A percentile compares a stretch with the other conserved stretches of the same genome.
Conservation (phyloP, 148 eudicot species). For the Nepenthes mirabilis region DNA sequence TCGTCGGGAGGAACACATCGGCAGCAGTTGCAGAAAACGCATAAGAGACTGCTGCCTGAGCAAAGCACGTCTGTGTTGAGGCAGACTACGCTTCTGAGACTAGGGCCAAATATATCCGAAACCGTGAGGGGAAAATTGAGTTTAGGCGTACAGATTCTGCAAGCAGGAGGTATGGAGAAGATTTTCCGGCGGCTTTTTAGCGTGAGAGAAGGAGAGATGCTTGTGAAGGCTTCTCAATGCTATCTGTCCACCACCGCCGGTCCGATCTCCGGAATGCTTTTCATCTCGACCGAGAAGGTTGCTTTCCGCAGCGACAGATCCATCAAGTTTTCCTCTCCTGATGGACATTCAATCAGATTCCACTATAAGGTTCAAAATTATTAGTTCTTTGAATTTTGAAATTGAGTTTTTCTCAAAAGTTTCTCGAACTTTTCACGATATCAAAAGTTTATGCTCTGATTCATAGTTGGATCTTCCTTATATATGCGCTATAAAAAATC, state of each 20-base stretch:
- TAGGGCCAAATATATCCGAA: background rate
- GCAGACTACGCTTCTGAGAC: no score
- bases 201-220: constrained; percentile 23
- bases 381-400: no score
- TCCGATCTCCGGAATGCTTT: constrained; percentile 31
- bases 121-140: constrained; percentile 29
- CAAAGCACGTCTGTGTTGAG: no score
- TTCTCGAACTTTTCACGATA: no score
- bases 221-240: constrained; percentile 37
- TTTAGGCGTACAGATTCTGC: constrained; percentile 25
- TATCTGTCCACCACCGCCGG: constrained; percentile 41
- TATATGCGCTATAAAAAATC: no score
- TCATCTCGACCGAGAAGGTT: constrained; percentile 32
- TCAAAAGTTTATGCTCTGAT: no score
- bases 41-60: no score
- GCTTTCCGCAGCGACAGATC: constrained; percentile 35
- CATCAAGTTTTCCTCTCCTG: background rate
- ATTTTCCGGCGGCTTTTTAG: constrained; percentile 30
- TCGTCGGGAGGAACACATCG: no score
- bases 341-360: background rate
- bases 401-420: no score
- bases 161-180: constrained; percentile 23
- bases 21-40: no score
- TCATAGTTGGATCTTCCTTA: no score
- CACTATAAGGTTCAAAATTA: background rate